phyloP scores from a whole-genome alignment of 768 basidiomycete genomes.

The Xanthoconium stramineum region DNA sequence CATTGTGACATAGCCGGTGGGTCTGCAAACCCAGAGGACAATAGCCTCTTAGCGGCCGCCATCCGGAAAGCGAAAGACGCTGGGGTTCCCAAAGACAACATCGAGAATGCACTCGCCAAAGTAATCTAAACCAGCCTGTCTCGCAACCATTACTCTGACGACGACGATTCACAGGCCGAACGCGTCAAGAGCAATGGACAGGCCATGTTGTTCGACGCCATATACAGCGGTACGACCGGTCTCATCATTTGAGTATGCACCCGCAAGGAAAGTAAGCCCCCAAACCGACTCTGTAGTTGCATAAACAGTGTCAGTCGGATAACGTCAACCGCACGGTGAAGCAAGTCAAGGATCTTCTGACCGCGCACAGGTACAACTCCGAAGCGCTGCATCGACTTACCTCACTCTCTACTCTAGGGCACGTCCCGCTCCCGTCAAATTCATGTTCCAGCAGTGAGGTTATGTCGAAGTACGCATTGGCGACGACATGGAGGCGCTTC shows the following conservation, averaged over 20 bases:
- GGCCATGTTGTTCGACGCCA: conserved; percentile 56
- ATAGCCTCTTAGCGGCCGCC: conserved; percentile 48
- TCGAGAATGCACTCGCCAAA: conserved; percentile 58
- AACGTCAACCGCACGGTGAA: conserved; percentile 62
- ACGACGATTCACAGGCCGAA: conserved; percentile 36
- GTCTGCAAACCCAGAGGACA: conserved; percentile 52
- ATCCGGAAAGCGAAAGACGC: conserved; percentile 54
- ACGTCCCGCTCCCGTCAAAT: conserved; percentile 60
- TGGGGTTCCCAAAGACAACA: conserved; percentile 68
- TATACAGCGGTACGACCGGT: conserved; percentile 56
- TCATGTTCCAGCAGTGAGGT: conserved; percentile 59
- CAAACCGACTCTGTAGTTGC: conserved; percentile 22
- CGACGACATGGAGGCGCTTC: conserved; percentile 32
- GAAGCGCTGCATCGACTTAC: neutral
- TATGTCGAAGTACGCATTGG: conserved; percentile 44
- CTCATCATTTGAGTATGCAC: conserved; percentile 53
- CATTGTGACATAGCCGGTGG: conserved; percentile 44
- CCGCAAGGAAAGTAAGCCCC: neutral
- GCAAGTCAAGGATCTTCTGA: conserved; percentile 51
- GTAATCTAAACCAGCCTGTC: conserved; percentile 29
- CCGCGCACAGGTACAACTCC: conserved; percentile 42
- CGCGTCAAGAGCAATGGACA: conserved; percentile 49
- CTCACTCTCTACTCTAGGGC: conserved; percentile 39
- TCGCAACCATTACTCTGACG: neutral
- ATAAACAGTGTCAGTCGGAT: conserved; percentile 60